phyloP scores from a whole-genome alignment of 768 basidiomycete species.

The Strobilomyces echinocephalus region DNA sequence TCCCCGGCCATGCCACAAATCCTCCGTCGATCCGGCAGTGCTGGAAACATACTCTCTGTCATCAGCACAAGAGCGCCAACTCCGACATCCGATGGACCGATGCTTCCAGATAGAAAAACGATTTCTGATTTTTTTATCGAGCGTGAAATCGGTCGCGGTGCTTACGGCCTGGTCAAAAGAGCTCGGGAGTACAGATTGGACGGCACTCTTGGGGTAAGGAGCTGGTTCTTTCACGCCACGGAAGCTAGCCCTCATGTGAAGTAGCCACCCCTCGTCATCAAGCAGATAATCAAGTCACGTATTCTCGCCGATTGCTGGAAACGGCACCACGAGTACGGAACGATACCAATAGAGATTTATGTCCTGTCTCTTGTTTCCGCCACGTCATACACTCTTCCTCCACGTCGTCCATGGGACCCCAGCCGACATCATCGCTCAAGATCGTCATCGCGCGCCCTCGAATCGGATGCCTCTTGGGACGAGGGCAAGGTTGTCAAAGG shows the following conservation, averaged over 20 bases:
- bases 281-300: conserved; percentile 97
- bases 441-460: conserved; percentile 12
- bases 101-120: conserved; percentile 53
- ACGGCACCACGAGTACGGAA: conserved; percentile 89
- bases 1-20: conserved; percentile 56
- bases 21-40: conserved; percentile 59
- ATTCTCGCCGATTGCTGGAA: conserved; percentile 99
- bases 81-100: conserved; percentile 35
- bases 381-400: conserved; percentile 72
- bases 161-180: conserved; percentile 92
- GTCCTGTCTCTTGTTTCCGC: conserved; percentile 89
- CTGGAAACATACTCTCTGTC: conserved; percentile 58
- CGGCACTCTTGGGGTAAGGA: conserved; percentile 78
- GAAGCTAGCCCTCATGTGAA: conserved; percentile 5
- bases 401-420: conserved; percentile 82
- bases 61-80: conserved; percentile 62
- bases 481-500: conserved; percentile 73
- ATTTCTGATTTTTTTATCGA: conserved; percentile 86
- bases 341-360: conserved; percentile 97
- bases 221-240: conserved; percentile 4
- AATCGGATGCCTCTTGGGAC: conserved; percentile 47
- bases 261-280: conserved; percentile 88
- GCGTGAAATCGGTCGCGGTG: conserved; percentile 86
- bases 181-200: conserved; percentile 73
- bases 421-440: conserved; percentile 37